phyloP scores from a whole-genome alignment of 1,284 basidiomycete species.

The Microbotryum silenes-acaulis region DNA sequence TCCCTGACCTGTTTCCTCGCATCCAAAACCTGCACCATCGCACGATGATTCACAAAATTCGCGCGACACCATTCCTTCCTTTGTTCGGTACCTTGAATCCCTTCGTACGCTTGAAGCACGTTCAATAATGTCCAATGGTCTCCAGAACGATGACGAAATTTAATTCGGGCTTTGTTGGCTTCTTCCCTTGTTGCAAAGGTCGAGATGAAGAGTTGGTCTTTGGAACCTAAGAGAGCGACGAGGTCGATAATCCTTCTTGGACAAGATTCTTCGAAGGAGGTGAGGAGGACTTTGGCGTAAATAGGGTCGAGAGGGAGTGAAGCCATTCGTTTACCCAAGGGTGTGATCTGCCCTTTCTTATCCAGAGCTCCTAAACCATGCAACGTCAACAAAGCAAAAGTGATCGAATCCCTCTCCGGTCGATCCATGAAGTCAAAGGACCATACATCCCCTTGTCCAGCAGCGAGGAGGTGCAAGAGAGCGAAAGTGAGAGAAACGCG shows the following conservation, averaged over 20 bases:
- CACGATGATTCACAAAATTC: slow-evolving; percentile 49
- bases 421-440: slow-evolving; percentile 75
- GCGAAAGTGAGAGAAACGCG: slow-evolving; percentile 74
- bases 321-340: slow-evolving; percentile 68
- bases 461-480: slow-evolving; percentile 58
- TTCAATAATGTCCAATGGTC: slow-evolving; percentile 38
- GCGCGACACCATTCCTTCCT: slow-evolving; percentile 65
- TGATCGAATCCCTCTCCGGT: slow-evolving; percentile 62
- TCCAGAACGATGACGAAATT: slow-evolving; percentile 37
- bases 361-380: slow-evolving; percentile 68
- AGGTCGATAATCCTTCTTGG: slow-evolving; percentile 67
- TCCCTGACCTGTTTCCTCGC: slow-evolving; percentile 36
- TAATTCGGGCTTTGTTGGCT: slow-evolving; percentile 51
- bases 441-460: slow-evolving; percentile 60
- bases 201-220: slow-evolving; percentile 49
- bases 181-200: slow-evolving; percentile 28
- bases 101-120: slow-evolving; percentile 42
- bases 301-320: slow-evolving; percentile 74
- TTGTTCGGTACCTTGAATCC: slow-evolving; percentile 42
- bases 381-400: slow-evolving; percentile 63
- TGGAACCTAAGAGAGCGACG: slow-evolving; percentile 61
- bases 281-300: slow-evolving; percentile 66
- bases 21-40: slow-evolving; percentile 33
- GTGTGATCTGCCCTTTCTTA: slow-evolving; percentile 52
- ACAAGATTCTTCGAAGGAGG: slow-evolving; percentile 62